These are phyloP conservation scores for Lunasporangiospora selenospora DNA, from an alignment of 192 early-diverging fungal genomes.

Conservation along the genomic window DNA sequence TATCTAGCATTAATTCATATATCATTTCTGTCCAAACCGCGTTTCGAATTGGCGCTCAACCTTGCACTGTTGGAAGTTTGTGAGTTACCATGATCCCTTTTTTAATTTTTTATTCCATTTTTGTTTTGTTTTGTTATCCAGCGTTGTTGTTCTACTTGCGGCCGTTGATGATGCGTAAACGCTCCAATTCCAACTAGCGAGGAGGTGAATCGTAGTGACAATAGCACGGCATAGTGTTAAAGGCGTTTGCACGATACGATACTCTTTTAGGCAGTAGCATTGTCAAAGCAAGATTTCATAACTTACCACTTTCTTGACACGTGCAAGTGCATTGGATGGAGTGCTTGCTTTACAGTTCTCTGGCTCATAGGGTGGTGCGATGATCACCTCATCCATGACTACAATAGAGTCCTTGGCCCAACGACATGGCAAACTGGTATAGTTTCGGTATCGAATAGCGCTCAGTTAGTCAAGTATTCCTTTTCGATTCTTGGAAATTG, in stretches of 20 bases:
- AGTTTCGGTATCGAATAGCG: not conserved
- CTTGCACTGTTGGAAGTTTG: too few species aligned
- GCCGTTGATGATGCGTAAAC: conserved; percentile 46
- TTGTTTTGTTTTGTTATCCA: conserved; percentile 15
- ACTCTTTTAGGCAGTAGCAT: not conserved
- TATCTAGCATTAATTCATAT: too few species aligned
- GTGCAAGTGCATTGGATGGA: conserved; percentile 63
- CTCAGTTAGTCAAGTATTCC: not conserved
- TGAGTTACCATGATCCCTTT: too few species aligned
- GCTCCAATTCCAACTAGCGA: conserved; percentile 61
- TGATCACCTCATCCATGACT: conserved; percentile 82
- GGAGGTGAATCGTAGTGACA: too few species aligned
- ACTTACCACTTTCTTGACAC: conserved; percentile 80
- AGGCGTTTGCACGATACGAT: too few species aligned
- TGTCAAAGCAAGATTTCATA: not conserved
- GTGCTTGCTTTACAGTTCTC: conserved; percentile 71
- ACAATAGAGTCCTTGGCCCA: conserved; percentile 79
- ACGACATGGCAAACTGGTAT: conserved; percentile 71
- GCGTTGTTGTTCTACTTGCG: conserved; percentile 24
- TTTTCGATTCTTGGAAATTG: not conserved
- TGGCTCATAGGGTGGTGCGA: conserved; percentile 75
- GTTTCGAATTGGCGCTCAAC: too few species aligned
- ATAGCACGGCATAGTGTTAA: too few species aligned
- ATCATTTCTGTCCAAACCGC: too few species aligned
- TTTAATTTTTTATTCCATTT: not conserved